Percentiles rank a stretch among this genome's conserved stretches.
phyloP scores from a whole-genome alignment of 139 green algal genomes.

The Yamagishiella unicocca region DNA sequence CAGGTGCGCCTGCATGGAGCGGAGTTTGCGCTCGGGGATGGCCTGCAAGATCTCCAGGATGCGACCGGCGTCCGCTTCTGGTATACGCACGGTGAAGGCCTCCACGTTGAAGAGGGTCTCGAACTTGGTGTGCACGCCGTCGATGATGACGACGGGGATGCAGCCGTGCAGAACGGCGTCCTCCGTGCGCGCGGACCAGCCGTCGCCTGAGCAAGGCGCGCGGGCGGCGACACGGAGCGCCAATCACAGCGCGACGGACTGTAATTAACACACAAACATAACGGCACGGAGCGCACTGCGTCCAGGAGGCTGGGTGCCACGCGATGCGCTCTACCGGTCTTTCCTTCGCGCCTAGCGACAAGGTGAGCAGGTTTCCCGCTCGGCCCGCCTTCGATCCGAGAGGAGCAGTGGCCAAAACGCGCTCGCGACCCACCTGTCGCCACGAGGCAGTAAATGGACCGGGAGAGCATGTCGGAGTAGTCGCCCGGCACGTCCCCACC shows the following conservation, averaged over 20 bases:
- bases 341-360: neutral
- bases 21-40: slow-evolving; percentile 30
- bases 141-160: slow-evolving; percentile 72
- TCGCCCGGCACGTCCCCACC: slow-evolving; percentile 16
- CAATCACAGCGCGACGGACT: neutral
- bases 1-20: slow-evolving; percentile 52
- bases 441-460: slow-evolving; percentile 56
- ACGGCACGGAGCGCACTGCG: neutral
- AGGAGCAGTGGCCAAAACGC: neutral
- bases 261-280: neutral
- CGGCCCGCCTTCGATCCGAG: neutral
- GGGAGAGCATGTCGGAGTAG: slow-evolving; percentile 47
- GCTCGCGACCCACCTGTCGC: slow-evolving; percentile 41
- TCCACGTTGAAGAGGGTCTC: slow-evolving; percentile 49
- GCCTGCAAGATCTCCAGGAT: slow-evolving; percentile 48
- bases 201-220: slow-evolving; percentile 51
- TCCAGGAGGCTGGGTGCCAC: neutral
- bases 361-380: neutral
- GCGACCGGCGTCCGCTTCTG: neutral
- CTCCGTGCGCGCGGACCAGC: slow-evolving; percentile 63
- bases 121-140: slow-evolving; percentile 54
- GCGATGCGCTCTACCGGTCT: no score
- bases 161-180: slow-evolving; percentile 77
- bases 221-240: neutral
- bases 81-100: slow-evolving; percentile 30